Base-by-base conservation (phyloP, 257 asterid species). In the Gentiana macrophylla region DNA sequence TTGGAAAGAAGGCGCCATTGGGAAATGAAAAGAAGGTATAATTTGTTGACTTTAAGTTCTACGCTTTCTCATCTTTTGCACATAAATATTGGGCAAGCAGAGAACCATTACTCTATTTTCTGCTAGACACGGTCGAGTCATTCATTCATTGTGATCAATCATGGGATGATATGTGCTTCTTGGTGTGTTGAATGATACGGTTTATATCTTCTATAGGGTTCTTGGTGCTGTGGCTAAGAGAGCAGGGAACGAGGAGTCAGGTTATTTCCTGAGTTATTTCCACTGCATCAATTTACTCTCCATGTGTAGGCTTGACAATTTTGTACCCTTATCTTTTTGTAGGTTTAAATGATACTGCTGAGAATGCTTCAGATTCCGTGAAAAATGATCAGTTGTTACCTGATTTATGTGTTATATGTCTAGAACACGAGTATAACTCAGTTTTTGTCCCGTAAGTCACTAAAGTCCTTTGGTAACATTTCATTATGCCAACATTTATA, bases 351-450 rank as follows among this genome's bases (percentile, higher is more conserved):
- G 76, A 53, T 62, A 67, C 65, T 52, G 50, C 78, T 48, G 99
- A 85, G 74, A 81, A 37, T 54, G 81, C 76, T 62, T 65, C 79
- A 43, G 83, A 83, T 55, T 62, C 60, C 72, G 64, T 60, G 65
- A 74, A 56, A 50, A 86, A 72, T 64, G 94, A 88, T 56, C 67
- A 68, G 55, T 9, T 65, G 62, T 62, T 79, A 80, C 99, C 95
- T 37, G 91, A 88, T 71, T 71, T 92, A 65, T 92, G 99, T 47
- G 99, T 92, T 37, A 92, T 92, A 65, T 92, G 99, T 66, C 71
- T 92, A 74, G 99, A 85, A 83, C 94, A 85, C 73, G 97, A 83
- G 46, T 92, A 92, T 77, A 88, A 92, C 58, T 76, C 99, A 15
- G 97, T 92, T 69, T 92, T 92, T 63, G 86, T 92, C 69, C 95